Base-by-base conservation (phyloP, 2,329 filamentous ascomycete genomes). In the Fusarium miscanthi region DNA sequence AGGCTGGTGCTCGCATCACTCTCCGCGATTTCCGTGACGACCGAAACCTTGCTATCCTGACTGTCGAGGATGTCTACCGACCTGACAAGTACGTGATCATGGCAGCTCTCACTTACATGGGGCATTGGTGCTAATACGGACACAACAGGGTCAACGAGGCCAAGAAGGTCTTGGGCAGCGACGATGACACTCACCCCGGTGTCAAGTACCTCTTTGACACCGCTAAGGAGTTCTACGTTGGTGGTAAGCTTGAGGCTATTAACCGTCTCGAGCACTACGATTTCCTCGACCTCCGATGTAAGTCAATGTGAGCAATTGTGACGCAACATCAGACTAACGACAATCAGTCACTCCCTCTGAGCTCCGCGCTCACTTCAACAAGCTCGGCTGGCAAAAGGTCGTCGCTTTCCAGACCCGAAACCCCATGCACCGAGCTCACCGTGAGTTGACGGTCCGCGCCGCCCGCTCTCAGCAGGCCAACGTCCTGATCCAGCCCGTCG, bases 381-480 rank as follows among this genome's bases (percentile, higher is more conserved):
- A 99, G 90, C 94, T 99, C 78, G 96, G 96, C 85, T 99, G 96
- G 96, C 92, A 93, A 84, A 92, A 92, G 83, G 95, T 99, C 77
- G 96, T 99, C 74, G 96, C 96, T 80, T 99, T 99, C 92, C 96
- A 99, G 89, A 99, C 96, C 74, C 88, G 95, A 83, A 99, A 99
- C 87, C 96, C 96, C 78, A 99, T 99, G 96, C 96, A 99, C 88
- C 93, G 96, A 80, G 96, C 96, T 82, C 96, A 99, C 86, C 91
- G 96, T 85, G 96, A 99, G 87, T 87, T 99, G 84, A 99, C 96
- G 66, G 96, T 99, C 80, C 94, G 96, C 80, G 96, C 96, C 76
- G 96, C 96, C 75, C 95, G 96, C 79, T 93, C 93, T 64, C 94
- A 97, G 84, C 95, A 98, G 84, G 96, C 96, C 83, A 99, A 99